Base-by-base conservation (phyloP, 768 basidiomycete species). In the Agrocybe pediades region DNA sequence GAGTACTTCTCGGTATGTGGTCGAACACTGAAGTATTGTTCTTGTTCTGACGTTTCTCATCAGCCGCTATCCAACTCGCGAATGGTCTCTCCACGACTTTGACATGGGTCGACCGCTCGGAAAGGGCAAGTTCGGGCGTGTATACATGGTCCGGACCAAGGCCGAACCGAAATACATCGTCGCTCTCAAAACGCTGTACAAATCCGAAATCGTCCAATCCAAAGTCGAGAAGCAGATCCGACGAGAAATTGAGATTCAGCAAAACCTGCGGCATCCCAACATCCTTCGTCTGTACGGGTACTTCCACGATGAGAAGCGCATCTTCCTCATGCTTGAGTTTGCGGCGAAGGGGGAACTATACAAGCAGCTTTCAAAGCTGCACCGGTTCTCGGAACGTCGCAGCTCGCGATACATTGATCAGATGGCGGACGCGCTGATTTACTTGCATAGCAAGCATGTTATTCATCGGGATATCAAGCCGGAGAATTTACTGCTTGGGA, bases 401-500 rank as follows among this genome's bases (percentile, higher is more conserved):
- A 90, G 88, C 62, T 82, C 90, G 15, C 74, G 94, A 68, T 99
- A 99, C 69, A 88, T 98, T 61, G 90, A 93, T 65, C 97, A 98
- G 68, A 98, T 99, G 96, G 90, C 95, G 9, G 96, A 98, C 69
- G 97, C 96, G 2, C 74, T 99, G 41, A 77, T 76, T 9, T 99
- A 99, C 67, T 80, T 98, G 16, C 97, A 99, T 67, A 75, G 79
- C 48, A 99, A 98, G 66, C 95, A 98, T 65, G 95, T 99, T 65
- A 99, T 98, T 46, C 97, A 99, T 69, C 85, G 97, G 26, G 97
- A 99, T 64, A 99, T 99, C 75, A 99, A 99, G 71, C 97, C 97
- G 0, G 96, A 99, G 74, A 99, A 99, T 69, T 72, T 99, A 45
- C 80, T 99, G 26, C 76, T 98, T 11, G 95, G 95, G 9, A 83